Conservation (phyloP, 495 filamentous ascomycete genomes). For the Hyaloscypha variabilis region DNA sequence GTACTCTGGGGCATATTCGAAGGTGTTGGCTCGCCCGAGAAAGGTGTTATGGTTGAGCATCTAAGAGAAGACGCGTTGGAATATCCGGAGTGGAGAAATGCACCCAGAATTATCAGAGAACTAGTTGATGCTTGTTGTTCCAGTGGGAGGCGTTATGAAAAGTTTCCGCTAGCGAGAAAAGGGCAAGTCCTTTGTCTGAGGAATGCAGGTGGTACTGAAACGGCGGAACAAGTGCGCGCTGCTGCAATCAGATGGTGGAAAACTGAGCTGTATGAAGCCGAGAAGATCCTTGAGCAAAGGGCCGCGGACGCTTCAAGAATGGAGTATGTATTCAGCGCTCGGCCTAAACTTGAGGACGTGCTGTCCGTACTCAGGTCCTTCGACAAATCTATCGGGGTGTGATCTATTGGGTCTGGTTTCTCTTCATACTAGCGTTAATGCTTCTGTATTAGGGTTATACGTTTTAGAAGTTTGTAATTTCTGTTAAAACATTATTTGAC, state of each 20-base stretch:
- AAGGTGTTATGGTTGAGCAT: not conserved
- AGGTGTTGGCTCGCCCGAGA: slow-evolving; percentile 2
- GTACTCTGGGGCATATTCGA: slow-evolving; percentile 1
- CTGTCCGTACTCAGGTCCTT: not conserved
- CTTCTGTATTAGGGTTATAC: too few species aligned
- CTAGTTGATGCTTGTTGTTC: not conserved
- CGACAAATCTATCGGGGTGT: not conserved
- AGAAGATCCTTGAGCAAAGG: not conserved
- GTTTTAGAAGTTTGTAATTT: too few species aligned
- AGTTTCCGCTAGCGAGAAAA: not conserved
- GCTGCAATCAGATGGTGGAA: slow-evolving; percentile 1
- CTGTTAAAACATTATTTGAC: too few species aligned
- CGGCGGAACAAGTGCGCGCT: not conserved
- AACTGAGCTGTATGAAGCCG: not conserved
- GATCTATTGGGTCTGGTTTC: too few species aligned
- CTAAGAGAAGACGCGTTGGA: not conserved
- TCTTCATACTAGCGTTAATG: too few species aligned
- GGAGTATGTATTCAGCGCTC: not conserved
- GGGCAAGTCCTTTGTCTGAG: not conserved
- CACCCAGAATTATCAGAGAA: not conserved
- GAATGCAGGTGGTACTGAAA: not conserved
- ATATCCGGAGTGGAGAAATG: not conserved
- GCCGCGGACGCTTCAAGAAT: not conserved
- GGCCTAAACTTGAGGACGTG: not conserved
- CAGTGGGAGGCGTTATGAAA: not conserved